Evolutionary conservation across 306 rosid genomes (phyloP), one percentile per base, ranked within the genome.

Genomic region (Medicago arabica): DNA sequence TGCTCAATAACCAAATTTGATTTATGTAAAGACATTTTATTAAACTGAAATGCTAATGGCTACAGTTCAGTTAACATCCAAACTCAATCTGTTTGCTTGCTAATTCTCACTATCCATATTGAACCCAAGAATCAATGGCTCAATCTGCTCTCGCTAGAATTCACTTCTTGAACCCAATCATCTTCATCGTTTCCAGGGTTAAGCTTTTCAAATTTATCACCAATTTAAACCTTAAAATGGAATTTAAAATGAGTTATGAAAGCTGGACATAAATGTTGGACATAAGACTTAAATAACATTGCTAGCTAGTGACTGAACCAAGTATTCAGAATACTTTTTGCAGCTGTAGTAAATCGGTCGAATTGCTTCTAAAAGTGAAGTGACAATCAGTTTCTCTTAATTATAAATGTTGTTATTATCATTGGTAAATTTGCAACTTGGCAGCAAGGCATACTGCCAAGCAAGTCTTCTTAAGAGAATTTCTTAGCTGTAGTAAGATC

Each of bases 31-130:
- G 8, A 58, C 8, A 5, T 0, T 10, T 58, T 36, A 58, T 4
- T 58, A 23, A 58, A 58, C 38, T 58, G 38, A 58, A 57, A 57
- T 57, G 63, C 63, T 57, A 57, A 57, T 57, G 63, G 23, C 63
- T 57, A 58, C n/a, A 58, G n/a, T 58, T 58, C n/a, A 58, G 15
- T 57, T 19, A 57, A 11, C n/a, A 58, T 12, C 63, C 38, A 2
- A 58, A 23, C 63, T 58, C 34, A 25, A 58, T 10, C 9, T 6
- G n/a, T 58, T 12, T 6, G 36, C 15, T 25, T 15, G 7, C 16
- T 58, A 36, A 11, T 11, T 5, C 63, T 58, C 63, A 58, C 63
- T 58, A 58, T 21, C 8, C 3, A 3, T 58, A 34, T 21, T 12
- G 63, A 58, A 0, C 38, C 62, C 25, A 55, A 18, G 62, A 55